A percentile compares a stretch with the other conserved stretches of the same genome.
phyloP scores from a whole-genome alignment of 305 asterid genomes.

The Fraxinus ornus region DNA sequence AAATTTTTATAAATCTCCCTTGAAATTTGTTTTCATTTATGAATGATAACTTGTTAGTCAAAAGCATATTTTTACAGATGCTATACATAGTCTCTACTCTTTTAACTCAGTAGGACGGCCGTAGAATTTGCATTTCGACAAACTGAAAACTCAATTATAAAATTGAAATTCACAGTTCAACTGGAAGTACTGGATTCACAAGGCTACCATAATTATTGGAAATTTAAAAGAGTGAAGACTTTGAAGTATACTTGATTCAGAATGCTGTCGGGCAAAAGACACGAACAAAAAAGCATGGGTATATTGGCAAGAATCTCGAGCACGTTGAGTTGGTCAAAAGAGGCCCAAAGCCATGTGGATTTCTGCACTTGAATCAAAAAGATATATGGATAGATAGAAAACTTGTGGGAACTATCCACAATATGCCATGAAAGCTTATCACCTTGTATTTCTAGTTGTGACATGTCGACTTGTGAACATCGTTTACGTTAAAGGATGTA shows the following conservation, averaged over 20 bases:
- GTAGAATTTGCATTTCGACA: not conserved
- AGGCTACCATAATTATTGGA: not conserved
- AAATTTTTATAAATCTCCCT: no score
- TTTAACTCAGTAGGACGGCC: not conserved
- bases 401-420: not conserved
- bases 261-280: constrained; percentile 34
- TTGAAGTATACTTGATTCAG: not conserved
- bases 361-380: constrained; percentile 36
- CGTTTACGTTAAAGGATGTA: not conserved
- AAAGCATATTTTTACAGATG: no score
- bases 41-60: no score
- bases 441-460: not conserved
- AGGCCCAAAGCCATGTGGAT: constrained; percentile 37
- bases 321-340: constrained; percentile 47
- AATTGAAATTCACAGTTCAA: not conserved
- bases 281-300: constrained; percentile 27
- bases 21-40: no score
- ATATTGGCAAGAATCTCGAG: constrained; percentile 17
- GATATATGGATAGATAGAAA: not conserved
- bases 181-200: not conserved
- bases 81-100: no score
- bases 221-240: not conserved
- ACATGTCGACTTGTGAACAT: not conserved
- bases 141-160: not conserved
- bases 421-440: not conserved